Base-by-base conservation (phyloP, 164 flowering plant species). In the Euptelea pleiosperma region DNA sequence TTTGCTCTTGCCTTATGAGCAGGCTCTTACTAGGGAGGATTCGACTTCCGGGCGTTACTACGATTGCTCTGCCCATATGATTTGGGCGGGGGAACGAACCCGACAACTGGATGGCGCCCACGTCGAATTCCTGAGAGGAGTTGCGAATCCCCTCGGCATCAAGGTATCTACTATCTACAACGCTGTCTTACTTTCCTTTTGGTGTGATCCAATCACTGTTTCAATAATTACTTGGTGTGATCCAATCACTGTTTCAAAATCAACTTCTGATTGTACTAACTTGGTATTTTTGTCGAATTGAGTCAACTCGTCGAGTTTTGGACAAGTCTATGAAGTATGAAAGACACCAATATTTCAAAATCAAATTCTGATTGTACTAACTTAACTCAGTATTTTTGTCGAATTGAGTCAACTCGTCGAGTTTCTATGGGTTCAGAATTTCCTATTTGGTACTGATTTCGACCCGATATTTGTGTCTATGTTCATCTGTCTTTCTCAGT, bases 81-180 rank as follows among this genome's bases (percentile, higher is more conserved):
- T 91, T 45, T 91, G 98, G 98, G 98, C 70, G 41, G 98, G 98
- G 2, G 98, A 91, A 55, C 82, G 98, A 0, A 91, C 98, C 15
- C 68, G 98, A 62, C 98, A 88, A 65, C 73, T 91, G 33, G 98
- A 91, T 65, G 98, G 98, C 21, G 94, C 98, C 39, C 96, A 91
- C 61, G 96, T 91, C 25, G 98, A 91, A 73, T 91, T 91, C 63
- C 63, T 91, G 18, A 72, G 85, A 67, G 98, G 96, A 37, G 80
- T 91, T 55, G 84, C 98, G 3, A 87, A 91, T 71, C 96, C 98
- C 28, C 79, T 91, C 0, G 96, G 98, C 7, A 91, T 91, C 62
- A 88, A 91, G 91, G 98, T 88, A 69, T 8, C 11, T 28, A n/a
- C n/a, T n/a, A n/a, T n/a, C 6, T 8, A 40, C 25, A 3, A 16